Evolutionary conservation across 208 protist species (phyloP).

Genomic region (Trypanosoma grayi): DNA sequence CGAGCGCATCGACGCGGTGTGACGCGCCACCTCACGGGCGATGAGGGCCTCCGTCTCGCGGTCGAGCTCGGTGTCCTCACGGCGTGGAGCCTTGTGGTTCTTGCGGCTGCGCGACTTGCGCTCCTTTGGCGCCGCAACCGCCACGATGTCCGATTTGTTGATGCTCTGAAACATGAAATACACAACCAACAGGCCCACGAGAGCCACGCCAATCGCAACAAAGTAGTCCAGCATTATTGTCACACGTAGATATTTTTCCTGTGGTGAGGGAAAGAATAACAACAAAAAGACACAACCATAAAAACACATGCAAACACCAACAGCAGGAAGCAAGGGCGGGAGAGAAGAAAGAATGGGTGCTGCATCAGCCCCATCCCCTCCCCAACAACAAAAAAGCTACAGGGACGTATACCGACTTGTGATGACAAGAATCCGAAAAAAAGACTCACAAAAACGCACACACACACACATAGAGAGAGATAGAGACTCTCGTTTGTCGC

Average conservation of each 20-base stretch:
- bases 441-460: no score
- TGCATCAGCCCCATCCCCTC: no score
- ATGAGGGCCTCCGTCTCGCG: conserved; percentile 67
- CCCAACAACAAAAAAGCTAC: no score
- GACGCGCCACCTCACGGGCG: conserved; percentile 50
- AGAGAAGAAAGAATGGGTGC: no score
- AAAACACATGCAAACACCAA: no score
- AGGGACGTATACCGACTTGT: no score
- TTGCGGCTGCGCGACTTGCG: conserved; percentile 42
- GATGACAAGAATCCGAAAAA: no score
- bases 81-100: conserved; percentile 21
- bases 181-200: conserved; percentile 58
- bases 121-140: neutral
- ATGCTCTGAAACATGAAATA: conserved; percentile 72
- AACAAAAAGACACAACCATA: conserved; percentile 8
- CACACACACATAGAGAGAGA: no score
- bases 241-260: neutral
- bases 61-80: conserved; percentile 49
- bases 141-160: conserved; percentile 32
- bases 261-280: neutral
- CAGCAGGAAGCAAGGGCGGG: no score
- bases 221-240: conserved; percentile 58
- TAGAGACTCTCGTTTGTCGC: no score
- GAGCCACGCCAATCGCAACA: conserved; percentile 55
- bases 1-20: conserved; percentile 42